A percentile compares a stretch with the other conserved stretches of the same genome.
phyloP scores from a whole-genome alignment of 2,329 filamentous ascomycete genomes.

The Plenodomus biglobosus region DNA sequence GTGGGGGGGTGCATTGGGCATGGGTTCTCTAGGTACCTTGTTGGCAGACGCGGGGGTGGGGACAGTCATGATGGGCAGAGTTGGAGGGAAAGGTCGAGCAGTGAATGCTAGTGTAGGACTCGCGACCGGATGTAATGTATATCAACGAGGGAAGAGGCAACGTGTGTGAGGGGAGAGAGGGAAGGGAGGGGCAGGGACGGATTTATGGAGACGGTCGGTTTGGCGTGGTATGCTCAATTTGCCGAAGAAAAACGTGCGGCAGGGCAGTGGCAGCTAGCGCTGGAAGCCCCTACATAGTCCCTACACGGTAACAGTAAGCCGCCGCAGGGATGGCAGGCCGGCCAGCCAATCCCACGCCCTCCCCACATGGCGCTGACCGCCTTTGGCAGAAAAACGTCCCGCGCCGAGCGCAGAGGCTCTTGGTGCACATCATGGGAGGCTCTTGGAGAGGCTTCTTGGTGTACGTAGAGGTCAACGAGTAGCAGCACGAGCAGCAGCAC shows the following conservation, averaged over 20 bases:
- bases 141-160: conserved; percentile 19
- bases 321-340: too few relatives aligned
- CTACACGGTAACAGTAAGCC: too few relatives aligned
- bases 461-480: too few relatives aligned
- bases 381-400: conserved; percentile 18
- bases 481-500: too few relatives aligned
- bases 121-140: conserved; percentile 36
- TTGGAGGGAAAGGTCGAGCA: conserved; percentile 17
- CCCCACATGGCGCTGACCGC: conserved; percentile 10
- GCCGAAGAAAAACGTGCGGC: conserved; percentile 36
- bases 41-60: conserved; percentile 21
- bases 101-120: conserved; percentile 41
- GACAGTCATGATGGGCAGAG: conserved; percentile 29
- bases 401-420: too few relatives aligned
- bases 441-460: too few relatives aligned
- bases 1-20: conserved; percentile 10
- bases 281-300: too few relatives aligned
- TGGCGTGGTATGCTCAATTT: conserved; percentile 19
- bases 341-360: conserved; percentile 4
- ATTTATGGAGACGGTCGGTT: conserved; percentile 29
- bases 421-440: too few relatives aligned
- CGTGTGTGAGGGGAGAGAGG: conserved; percentile 17
- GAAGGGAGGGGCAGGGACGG: conserved; percentile 32
- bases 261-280: too few relatives aligned
- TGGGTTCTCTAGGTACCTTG: conserved; percentile 26